Base-by-base conservation (phyloP, 768 basidiomycete species). In the Mycena floridula region DNA sequence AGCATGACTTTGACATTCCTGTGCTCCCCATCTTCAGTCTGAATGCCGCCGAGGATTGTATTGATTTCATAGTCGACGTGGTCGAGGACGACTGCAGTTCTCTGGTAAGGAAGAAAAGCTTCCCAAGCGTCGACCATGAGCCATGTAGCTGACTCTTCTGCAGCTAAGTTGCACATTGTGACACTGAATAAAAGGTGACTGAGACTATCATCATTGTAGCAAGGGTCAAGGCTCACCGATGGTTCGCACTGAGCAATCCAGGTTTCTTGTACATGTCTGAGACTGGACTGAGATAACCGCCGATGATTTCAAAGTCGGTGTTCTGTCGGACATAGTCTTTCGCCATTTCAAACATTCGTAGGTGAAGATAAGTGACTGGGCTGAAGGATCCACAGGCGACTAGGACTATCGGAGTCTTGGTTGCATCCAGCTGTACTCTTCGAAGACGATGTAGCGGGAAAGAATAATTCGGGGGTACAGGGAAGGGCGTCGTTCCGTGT, bases 271-370 rank as follows among this genome's bases (percentile, higher is more conserved):
- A 99, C 72, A 77, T 72, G 72, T 95, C 93, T 58, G 82, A 86
- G 60, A 99, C 96, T 25, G 96, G 95, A 54, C 92, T 95, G 56
- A 97, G 81, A 67, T 97, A 98, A 2, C 92, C 93, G 22, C 88
- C 96, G 56, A 97, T 74, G 54, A 99, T 89, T 65, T 96, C 91
- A 57, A 89, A 96, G 51, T 88, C 72, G 39, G 90, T 92, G 63
- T 93, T 90, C 55, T 92, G 88, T 42, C 90, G 81, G 43, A 89
- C 81, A 57, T 92, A 93, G 72, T 98, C 96, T 67, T 86, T 88
- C 45, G 95, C 96, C 96, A 99, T 98, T 62, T 98, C 96, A 66
- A 98, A 99, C 93, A 99, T 97, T 53, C 96, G 89, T 50, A 97
- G 79, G 59, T 96, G 93, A 42, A 95, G 85, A 59, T 93, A 95